A percentile compares a stretch with the other conserved stretches of the same genome.
Evolutionary conservation across 2,329 filamentous ascomycete species (phyloP).

Genomic region (Arthrocladium fulminans): DNA sequence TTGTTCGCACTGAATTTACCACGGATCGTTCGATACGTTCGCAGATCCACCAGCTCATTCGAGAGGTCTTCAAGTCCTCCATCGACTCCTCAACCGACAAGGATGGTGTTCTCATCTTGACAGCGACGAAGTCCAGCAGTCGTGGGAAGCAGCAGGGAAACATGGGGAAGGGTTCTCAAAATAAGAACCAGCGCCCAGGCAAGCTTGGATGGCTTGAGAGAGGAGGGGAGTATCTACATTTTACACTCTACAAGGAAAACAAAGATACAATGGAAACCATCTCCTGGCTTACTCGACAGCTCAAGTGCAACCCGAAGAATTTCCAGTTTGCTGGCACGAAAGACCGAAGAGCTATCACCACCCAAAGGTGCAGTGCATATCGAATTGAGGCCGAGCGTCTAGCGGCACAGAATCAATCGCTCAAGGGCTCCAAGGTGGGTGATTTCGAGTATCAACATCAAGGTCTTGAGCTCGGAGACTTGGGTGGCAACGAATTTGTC

Average conservation of each 20-base stretch:
- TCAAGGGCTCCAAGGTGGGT: constrained; percentile 59
- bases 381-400: constrained; percentile 55
- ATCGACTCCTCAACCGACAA: constrained; percentile 70
- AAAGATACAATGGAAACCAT: constrained; percentile 92
- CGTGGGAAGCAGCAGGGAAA: constrained; percentile 27
- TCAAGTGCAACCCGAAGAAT: constrained; percentile 59
- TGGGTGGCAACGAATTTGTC: constrained; percentile 83
- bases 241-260: constrained; percentile 92
- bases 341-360: constrained; percentile 76
- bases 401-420: constrained; percentile 51
- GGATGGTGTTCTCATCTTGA: constrained; percentile 52
- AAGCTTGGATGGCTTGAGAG: constrained; percentile 55
- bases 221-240: constrained; percentile 76
- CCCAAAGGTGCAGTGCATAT: constrained; percentile 66
- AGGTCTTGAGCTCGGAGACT: constrained; percentile 70
- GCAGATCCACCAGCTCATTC: constrained; percentile 57
- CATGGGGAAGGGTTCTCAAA: constrained; percentile 23
- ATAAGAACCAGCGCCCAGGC: constrained; percentile 26
- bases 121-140: constrained; percentile 33
- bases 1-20: constrained; percentile 44
- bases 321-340: constrained; percentile 85
- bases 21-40: constrained; percentile 53
- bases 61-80: constrained; percentile 68
- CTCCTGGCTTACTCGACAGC: constrained; percentile 62
- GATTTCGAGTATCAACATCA: constrained; percentile 69